Percentiles rank a stretch among this genome's conserved stretches.
These are phyloP conservation scores for Scedosporium apiospermum DNA, from an alignment of 2,329 filamentous ascomycete species.

Conservation along the genomic window DNA sequence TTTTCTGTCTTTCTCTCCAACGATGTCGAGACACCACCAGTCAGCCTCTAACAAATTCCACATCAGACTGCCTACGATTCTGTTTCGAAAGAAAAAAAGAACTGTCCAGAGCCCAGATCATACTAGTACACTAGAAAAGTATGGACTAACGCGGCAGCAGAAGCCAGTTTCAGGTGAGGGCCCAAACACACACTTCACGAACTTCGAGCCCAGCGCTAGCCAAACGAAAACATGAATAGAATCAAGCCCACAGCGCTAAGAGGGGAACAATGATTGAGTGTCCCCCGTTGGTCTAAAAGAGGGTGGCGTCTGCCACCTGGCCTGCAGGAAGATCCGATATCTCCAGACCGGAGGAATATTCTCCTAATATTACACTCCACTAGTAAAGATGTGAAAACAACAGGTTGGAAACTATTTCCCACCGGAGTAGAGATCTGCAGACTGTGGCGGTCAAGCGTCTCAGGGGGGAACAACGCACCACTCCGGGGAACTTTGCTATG, in stretches of 20 bases:
- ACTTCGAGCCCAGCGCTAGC: background rate
- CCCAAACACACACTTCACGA: background rate
- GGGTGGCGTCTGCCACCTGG: background rate
- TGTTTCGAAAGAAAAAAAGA: no score
- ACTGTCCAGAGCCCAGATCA: no score
- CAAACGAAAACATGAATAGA: background rate
- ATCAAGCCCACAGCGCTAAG: background rate
- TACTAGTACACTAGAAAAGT: no score
- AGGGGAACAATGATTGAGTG: background rate
- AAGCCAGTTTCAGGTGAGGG: background rate
- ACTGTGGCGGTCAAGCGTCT: background rate
- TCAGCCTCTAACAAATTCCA: no score
- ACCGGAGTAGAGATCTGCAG: background rate
- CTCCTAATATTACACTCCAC: background rate
- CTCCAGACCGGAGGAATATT: background rate
- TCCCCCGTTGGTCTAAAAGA: background rate
- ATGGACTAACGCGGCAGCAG: no score
- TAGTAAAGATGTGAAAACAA: background rate
- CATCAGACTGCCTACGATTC: no score
- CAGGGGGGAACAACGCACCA: no score
- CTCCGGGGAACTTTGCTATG: no score
- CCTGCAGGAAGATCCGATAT: background rate
- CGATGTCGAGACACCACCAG: no score
- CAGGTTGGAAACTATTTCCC: background rate
- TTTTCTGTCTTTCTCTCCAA: no score